Conservation (phyloP, 345 rosid genomes). For the Eucalyptus fibrosa region DNA sequence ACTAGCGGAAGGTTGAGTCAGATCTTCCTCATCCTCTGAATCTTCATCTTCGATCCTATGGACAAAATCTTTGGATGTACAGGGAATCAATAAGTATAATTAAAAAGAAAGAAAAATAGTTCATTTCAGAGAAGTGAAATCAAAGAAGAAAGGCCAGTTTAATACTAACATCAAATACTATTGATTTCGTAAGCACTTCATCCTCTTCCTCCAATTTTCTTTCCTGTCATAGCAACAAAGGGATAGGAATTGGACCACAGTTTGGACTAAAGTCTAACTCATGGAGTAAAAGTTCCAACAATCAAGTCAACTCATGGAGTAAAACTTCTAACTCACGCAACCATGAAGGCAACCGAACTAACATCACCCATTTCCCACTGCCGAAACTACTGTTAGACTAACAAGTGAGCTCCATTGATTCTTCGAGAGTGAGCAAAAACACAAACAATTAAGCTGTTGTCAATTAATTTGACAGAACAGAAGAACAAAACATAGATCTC, state of each 20-base stretch:
- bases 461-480: too few species aligned
- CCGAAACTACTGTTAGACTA: too few species aligned
- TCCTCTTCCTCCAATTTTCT: slow-evolving; percentile 7
- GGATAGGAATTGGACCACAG: neutral
- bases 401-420: too few species aligned
- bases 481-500: too few species aligned
- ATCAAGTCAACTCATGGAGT: too few species aligned
- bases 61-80: neutral
- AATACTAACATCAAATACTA: neutral
- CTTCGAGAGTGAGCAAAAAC: too few species aligned
- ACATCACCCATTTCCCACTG: too few species aligned
- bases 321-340: too few species aligned
- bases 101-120: neutral
- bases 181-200: neutral
- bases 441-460: too few species aligned
- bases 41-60: neutral
- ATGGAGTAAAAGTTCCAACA: neutral
- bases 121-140: neutral
- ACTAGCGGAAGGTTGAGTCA: neutral
- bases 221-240: neutral
- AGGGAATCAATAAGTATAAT: too few species aligned
- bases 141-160: neutral
- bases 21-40: neutral
- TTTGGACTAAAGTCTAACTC: too few species aligned
- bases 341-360: neutral